A percentile compares a stretch with the other conserved stretches of the same genome.
Evolutionary conservation across 768 basidiomycete species (phyloP).

Genomic region (Rhizopogon sp.): DNA sequence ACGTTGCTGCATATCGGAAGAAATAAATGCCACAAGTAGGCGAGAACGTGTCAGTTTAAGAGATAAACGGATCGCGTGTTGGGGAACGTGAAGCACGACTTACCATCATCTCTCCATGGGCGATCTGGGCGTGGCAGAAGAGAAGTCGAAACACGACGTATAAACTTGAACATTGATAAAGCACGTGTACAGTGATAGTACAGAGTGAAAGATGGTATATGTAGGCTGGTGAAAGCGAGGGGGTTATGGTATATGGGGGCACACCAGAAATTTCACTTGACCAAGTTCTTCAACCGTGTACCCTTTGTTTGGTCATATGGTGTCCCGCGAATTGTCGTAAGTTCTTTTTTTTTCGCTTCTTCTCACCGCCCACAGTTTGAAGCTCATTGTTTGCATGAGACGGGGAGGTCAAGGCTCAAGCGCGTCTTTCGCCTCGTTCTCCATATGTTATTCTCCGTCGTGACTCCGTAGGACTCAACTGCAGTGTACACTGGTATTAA

Average conservation of each 20-base stretch:
- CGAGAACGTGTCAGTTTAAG: constrained; percentile 10
- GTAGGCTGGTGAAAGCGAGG: not conserved
- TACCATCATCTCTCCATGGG: constrained; percentile 76
- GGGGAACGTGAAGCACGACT: constrained; percentile 23
- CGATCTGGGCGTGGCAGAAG: constrained; percentile 68
- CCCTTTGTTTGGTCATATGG: constrained; percentile 17
- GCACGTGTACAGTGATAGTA: not conserved
- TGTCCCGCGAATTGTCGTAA: not conserved
- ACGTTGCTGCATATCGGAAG: constrained; percentile 47
- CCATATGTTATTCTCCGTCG: too few relatives aligned
- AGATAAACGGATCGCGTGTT: constrained; percentile 1
- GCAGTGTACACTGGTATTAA: too few relatives aligned
- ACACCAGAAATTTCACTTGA: not conserved
- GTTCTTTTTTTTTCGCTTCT: not conserved
- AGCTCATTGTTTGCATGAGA: not conserved
- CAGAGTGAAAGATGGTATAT: not conserved
- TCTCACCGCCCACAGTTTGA: too few relatives aligned
- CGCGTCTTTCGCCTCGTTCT: too few relatives aligned
- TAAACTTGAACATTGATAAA: constrained; percentile 53
- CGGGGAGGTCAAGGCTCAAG: too few relatives aligned
- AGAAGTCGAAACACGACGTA: constrained; percentile 67
- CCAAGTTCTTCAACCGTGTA: constrained; percentile 5
- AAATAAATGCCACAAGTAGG: constrained; percentile 5
- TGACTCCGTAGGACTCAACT: not conserved
- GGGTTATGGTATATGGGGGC: not conserved